Base-by-base conservation (phyloP, 75 land plant genomes). In the Pinus tabuliformis region DNA sequence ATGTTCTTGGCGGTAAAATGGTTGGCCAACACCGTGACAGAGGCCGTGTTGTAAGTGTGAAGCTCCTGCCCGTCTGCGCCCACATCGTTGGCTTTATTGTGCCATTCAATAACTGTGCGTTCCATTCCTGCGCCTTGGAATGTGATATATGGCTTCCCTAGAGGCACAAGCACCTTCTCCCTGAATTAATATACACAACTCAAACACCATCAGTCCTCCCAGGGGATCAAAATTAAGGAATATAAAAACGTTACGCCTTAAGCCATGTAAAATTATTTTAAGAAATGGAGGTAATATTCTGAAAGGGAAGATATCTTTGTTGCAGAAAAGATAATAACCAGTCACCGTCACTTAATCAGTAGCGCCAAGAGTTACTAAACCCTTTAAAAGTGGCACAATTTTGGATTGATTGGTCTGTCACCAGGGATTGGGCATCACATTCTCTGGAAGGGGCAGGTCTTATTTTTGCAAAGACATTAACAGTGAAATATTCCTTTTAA, bases 61-160 rank as follows among this genome's bases (percentile, higher is more conserved):
- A 82, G 83, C 58, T 65, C 61, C 65, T 33, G 36, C 12, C 83
- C 83, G 45, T 79, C 58, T 13, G 83, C 58, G 5, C 82, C 83
- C 9, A 60, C 22, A 39, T 82, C 83, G n/a, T 59, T 45, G 22
- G 87, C 88, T 71, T 78, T 81, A 58, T 49, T 30, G 59, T 83
- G 74, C 74, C 81, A 83, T 61, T 83, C n/a, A 18, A 85, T 72
- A 13, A 74, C 26, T 2, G 87, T 78, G 37, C n/a, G 70, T 20
- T 54, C 18, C 61, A 57, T 75, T 11, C 78, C 81, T 21, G 60
- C 76, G 15, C 87, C 87, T 72, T 83, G 61, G 4, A 85, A 30
- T 3, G 81, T 85, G 6, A 85, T 83, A 28, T 45, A 78, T 4
- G 86, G 86, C 39, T 83, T 83, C n/a, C n/a, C 22, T 33, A 11